Evolutionary conservation across 306 rosid genomes (phyloP).

Genomic region (cucumber (Cucumis sativus)): Cucumber_9930_V3 NC_026657.2:16720001-16720500

Average conservation of each 20-base stretch:
- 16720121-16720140: too few relatives aligned
- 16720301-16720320: not conserved
- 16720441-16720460: conserved; percentile 93
- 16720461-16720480: conserved; percentile 75
- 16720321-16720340: not conserved
- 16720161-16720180: too few relatives aligned
- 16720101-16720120: too few relatives aligned
- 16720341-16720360: not conserved
- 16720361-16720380: not conserved
- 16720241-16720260: not conserved
- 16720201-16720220: not conserved
- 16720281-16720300: not conserved
- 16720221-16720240: not conserved
- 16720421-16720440: conserved; percentile 89
- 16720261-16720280: not conserved
- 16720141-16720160: too few relatives aligned
- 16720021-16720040: too few relatives aligned
- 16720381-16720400: conserved; percentile 44
- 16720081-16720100: too few relatives aligned
- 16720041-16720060: too few relatives aligned
- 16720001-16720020: too few relatives aligned
- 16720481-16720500: conserved; percentile 67
- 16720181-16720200: too few relatives aligned
- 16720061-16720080: too few relatives aligned
- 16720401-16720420: conserved; percentile 93